phyloP scores from a whole-genome alignment of 2,329 filamentous ascomycete genomes.

The Ascochyta rabiei region DNA sequence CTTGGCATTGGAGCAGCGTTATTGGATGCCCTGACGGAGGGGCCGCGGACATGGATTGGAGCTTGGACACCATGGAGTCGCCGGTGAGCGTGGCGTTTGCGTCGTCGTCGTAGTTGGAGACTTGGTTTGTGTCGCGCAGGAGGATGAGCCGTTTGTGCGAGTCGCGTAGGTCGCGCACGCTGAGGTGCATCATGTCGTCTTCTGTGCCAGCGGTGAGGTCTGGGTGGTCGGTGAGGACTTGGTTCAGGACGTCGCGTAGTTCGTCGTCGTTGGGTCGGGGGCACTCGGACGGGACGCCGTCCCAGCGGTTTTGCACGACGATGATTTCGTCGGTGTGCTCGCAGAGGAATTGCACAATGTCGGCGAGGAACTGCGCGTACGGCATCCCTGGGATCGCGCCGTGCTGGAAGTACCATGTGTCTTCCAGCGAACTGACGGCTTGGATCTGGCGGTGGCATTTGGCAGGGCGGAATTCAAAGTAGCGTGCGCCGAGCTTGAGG shows the following conservation, averaged over 20 bases:
- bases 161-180: constrained; percentile 34
- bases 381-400: constrained; percentile 58
- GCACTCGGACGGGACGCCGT: constrained; percentile 57
- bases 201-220: constrained; percentile 28
- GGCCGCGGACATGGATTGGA: constrained; percentile 26
- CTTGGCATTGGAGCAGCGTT: constrained; percentile 55
- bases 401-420: constrained; percentile 59
- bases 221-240: constrained; percentile 30
- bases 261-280: constrained; percentile 52
- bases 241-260: constrained; percentile 47
- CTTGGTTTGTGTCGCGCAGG: constrained; percentile 28
- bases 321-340: constrained; percentile 54
- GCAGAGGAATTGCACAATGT: constrained; percentile 51
- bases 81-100: constrained; percentile 42
- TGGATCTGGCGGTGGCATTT: constrained; percentile 54
- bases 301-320: constrained; percentile 58
- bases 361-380: constrained; percentile 53
- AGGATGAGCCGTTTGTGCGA: constrained; percentile 37
- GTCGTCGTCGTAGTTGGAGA: constrained; percentile 43
- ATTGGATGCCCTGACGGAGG: constrained; percentile 29
- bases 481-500: constrained; percentile 56
- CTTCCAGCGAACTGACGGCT: constrained; percentile 46
- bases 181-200: constrained; percentile 36
- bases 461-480: constrained; percentile 61
- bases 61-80: constrained; percentile 35